Evolutionary conservation across 2,329 filamentous ascomycete species (phyloP).

Genomic region (Fusarium buxicola): DNA sequence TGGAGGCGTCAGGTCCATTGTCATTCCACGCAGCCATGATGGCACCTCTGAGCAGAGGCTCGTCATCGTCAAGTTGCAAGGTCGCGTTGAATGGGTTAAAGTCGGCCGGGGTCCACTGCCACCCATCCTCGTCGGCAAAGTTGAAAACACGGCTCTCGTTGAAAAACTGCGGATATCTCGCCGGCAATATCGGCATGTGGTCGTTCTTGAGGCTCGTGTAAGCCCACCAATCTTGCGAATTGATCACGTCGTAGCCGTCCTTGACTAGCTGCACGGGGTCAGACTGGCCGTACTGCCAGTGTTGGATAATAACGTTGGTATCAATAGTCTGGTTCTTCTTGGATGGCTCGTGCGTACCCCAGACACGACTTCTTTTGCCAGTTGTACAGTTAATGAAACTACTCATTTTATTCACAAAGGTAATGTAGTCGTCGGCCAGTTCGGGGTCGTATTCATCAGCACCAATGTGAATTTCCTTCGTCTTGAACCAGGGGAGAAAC

Average conservation of each 20-base stretch:
- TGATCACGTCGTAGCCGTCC: slow-evolving; percentile 19
- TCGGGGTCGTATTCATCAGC: slow-evolving; percentile 26
- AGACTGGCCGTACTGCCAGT: slow-evolving; percentile 29
- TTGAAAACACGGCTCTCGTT: slow-evolving; percentile 15
- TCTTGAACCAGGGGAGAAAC: slow-evolving; percentile 20
- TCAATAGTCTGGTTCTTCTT: slow-evolving; percentile 23
- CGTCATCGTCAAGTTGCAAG: slow-evolving; percentile 2
- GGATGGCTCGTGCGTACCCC: slow-evolving; percentile 16
- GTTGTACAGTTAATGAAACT: slow-evolving; percentile 18
- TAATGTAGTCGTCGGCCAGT: slow-evolving; percentile 24
- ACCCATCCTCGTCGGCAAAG: slow-evolving; percentile 2
- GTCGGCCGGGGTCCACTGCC: slow-evolving; percentile 22
- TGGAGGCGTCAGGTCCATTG: slow-evolving; percentile 18
- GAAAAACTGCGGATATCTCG: slow-evolving; percentile 23
- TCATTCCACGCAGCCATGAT: slow-evolving; percentile 22
- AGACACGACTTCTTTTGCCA: slow-evolving; percentile 19
- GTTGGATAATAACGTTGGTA: slow-evolving; percentile 11
- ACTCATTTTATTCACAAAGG: slow-evolving; percentile 25
- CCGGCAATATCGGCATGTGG: slow-evolving; percentile 26
- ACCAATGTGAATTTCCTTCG: slow-evolving; percentile 16
- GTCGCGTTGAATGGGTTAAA: slow-evolving; percentile 19
- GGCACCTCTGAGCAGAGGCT: neutral
- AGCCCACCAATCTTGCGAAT: slow-evolving; percentile 31
- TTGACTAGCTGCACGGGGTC: slow-evolving; percentile 11
- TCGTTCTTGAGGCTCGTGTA: slow-evolving; percentile 28